These are phyloP conservation scores for Neckera pumila DNA, from an alignment of 225 moss, liverwort and hornwort species.

Conservation along the genomic window DNA sequence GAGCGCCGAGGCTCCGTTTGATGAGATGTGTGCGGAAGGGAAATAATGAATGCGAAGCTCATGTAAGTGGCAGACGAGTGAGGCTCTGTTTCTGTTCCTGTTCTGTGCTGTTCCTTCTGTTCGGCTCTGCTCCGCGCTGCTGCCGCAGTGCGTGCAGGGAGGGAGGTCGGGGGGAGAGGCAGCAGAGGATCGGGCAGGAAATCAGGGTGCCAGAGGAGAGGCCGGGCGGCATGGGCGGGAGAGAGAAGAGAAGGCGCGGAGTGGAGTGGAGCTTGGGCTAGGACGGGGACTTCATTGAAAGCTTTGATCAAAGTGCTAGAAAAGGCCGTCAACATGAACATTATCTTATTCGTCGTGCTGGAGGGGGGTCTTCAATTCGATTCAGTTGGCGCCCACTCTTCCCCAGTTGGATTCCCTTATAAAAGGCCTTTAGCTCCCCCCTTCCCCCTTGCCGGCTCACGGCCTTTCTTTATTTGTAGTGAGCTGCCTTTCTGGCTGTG, in stretches of 20 bases:
- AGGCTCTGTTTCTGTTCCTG: neutral
- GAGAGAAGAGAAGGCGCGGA: neutral
- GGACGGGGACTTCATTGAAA: neutral
- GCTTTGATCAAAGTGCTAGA: neutral
- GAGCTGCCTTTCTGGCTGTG: neutral
- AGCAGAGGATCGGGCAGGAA: conserved; percentile 21
- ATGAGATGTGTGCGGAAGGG: neutral
- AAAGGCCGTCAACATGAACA: neutral
- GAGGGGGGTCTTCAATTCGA: neutral
- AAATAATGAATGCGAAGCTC: neutral
- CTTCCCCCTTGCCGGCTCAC: neutral
- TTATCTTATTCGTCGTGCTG: neutral
- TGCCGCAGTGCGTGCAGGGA: neutral
- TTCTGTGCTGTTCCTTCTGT: neutral
- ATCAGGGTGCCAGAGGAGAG: conserved; percentile 17
- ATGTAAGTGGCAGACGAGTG: neutral
- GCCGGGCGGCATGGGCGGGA: conserved; percentile 11
- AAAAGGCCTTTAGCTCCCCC: neutral
- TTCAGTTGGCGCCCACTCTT: conserved; percentile 3
- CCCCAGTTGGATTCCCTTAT: conserved; percentile 8
- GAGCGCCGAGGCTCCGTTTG: no score
- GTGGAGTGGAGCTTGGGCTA: neutral
- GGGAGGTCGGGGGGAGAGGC: neutral
- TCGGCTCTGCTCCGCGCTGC: conserved; percentile 3
- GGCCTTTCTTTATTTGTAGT: neutral